Base-by-base conservation (phyloP, 2,329 filamentous ascomycete species). In the Xylaria multiplex region DNA sequence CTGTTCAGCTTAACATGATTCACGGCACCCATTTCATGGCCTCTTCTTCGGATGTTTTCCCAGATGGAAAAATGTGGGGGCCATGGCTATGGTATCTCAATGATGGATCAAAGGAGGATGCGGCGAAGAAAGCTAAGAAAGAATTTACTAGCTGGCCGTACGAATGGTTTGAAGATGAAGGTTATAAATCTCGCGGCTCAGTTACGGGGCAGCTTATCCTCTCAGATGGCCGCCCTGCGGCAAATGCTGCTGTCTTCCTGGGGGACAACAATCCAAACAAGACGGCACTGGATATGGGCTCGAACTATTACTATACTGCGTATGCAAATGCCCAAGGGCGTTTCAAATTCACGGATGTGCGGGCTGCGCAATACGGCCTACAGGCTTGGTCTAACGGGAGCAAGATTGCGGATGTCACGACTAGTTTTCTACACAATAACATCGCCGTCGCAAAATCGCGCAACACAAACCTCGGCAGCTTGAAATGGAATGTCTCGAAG, bases 1-100 rank as follows among this genome's bases (percentile, higher is more conserved):
- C 79, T 1, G 83, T 86, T 2, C 82, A 85, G 66, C 75, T 86
- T 43, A 86, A 86, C 72, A 84, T 86, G 81, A 79, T 86, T 40
- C 83, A 86, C 68, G 84, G 84, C 40, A 85, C 83, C 0, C 81
- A 83, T 69, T 83, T 82, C 69, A 76, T 77, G 68, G 79, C 77
- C 3, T 75, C 72, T 0, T 75, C 76, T 48, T 73, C 68, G 22
- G 80, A 81, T 55, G 74, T 72, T 1, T 78, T 79, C 67, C 69
- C 77, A 37, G 72, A 79, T n/a, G 79, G 78, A 3, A 82, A 81
- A 73, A 78, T 78, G 24, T 82, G 79, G 76, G 81, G 81, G 0
- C 81, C 80, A 2, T 82, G 80, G 80, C 72, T 82, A 6, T 81
- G 80, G 80, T 81, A 80, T 71, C 69, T 80, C 53, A 86, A 86